Base-by-base conservation (phyloP, 306 rosid species). In the Vigna nakashimae region DNA sequence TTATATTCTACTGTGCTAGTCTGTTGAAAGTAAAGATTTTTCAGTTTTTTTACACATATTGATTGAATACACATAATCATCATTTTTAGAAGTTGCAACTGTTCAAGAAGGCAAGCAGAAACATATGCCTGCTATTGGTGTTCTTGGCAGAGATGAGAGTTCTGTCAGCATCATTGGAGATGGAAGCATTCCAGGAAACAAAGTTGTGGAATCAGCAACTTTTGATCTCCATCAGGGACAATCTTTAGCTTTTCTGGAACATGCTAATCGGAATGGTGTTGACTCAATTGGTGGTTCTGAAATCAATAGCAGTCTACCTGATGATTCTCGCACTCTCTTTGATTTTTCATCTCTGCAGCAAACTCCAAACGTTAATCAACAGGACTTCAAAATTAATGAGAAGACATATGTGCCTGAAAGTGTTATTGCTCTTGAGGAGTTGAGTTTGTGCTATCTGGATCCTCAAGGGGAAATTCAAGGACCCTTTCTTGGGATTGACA, bases 401-500 rank as follows among this genome's bases (percentile, higher is more conserved):
- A 79, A 68, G 55, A 65, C 59, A 20, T 74, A 80, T 74, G 34
- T 59, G 1, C 52, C 48, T 8, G 90, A 77, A 80, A 86, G 76
- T 75, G 84, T 76, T 46, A 32, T 76, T 24, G 46, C 71, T 62
- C 88, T 68, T 6, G 95, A 90, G 83, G 92, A 90, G 72, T 85
- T 86, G 79, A 86, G 91, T 82, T 82, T 90, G 85, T 90, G 89
- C 80, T 90, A 90, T 78, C 84, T 88, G 70, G 95, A 90, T 26
- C 95, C 95, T 53, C 90, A 90, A 79, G 92, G 95, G 59, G 71
- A 51, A 53, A 76, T 79, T 69, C 95, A 90, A 74, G 95, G 95
- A 59, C 92, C 95, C 45, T 90, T 88, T 83, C 88, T 90, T 73
- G 95, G 95, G 74, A 83, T 86, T 40, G 95, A 90, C 79, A 90